phyloP scores from a whole-genome alignment of 1,284 basidiomycete species.

The Filobasidium uniguttulatum region DNA sequence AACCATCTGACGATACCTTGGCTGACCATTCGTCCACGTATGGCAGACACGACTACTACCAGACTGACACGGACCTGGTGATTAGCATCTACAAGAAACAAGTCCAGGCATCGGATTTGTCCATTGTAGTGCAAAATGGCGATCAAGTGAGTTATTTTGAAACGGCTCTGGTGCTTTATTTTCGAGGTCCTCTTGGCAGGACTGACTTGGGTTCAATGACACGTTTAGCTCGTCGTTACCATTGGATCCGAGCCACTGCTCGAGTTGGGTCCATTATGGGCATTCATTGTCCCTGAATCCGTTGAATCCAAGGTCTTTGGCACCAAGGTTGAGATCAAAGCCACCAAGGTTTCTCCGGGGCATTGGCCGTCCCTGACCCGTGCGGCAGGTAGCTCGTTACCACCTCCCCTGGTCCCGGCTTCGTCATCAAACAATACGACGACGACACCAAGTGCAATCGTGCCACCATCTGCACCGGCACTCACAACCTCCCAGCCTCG shows the following conservation, averaged over 20 bases:
- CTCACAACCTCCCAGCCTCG: no score
- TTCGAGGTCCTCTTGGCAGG: neutral
- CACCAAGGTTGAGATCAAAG: slow-evolving; percentile 5
- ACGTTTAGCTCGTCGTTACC: neutral
- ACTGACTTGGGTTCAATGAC: neutral
- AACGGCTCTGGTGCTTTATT: neutral
- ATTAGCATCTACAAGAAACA: slow-evolving; percentile 14
- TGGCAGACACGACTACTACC: slow-evolving; percentile 15
- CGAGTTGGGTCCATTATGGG: slow-evolving; percentile 2
- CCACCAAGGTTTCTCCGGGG: no score
- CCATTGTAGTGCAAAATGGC: neutral
- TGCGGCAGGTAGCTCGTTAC: no score
- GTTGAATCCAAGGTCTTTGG: slow-evolving; percentile 7
- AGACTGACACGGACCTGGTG: slow-evolving; percentile 7
- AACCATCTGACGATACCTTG: no score
- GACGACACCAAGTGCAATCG: no score
- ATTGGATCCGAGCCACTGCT: slow-evolving; percentile 3
- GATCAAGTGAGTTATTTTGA: neutral
- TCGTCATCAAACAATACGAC: no score
- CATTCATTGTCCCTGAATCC: neutral
- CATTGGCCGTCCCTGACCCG: no score
- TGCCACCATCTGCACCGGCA: no score
- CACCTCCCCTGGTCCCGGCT: no score
- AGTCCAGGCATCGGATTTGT: neutral
- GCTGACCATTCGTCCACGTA: no score